Conservation (phyloP, 208 protist species). For the Porcisia deanei region DNA sequence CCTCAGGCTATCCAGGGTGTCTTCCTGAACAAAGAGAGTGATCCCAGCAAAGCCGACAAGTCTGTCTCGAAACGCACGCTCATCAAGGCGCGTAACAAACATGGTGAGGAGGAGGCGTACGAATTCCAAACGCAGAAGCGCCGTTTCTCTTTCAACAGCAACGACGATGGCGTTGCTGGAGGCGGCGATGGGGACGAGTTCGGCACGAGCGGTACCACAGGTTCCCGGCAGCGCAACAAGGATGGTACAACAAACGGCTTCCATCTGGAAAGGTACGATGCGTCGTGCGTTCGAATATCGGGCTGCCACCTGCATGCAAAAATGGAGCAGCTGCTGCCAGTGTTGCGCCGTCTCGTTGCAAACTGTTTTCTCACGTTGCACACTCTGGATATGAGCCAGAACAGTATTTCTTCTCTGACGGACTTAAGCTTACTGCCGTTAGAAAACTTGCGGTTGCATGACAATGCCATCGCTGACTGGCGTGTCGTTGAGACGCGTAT, state of each 20-base stretch:
- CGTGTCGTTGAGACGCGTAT: slow-evolving; percentile 61
- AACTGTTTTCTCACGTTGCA: slow-evolving; percentile 75
- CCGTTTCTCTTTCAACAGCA: slow-evolving; percentile 41
- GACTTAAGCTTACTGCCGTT: slow-evolving; percentile 71
- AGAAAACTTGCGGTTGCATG: slow-evolving; percentile 72
- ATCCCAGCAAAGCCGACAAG: slow-evolving; percentile 33
- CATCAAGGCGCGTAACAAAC: slow-evolving; percentile 87
- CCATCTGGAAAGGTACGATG: slow-evolving; percentile 46
- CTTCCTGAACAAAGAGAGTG: slow-evolving; percentile 74
- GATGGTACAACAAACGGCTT: not conserved
- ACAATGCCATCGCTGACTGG: slow-evolving; percentile 79
- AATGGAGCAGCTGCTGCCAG: slow-evolving; percentile 60
- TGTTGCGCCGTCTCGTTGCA: slow-evolving; percentile 68
- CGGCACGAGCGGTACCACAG: slow-evolving; percentile 4
- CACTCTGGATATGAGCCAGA: slow-evolving; percentile 82
- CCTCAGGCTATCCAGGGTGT: slow-evolving; percentile 64
- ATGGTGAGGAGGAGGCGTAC: slow-evolving; percentile 89
- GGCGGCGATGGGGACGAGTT: slow-evolving; percentile 11
- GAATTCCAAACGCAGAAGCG: slow-evolving; percentile 64
- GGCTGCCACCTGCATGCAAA: slow-evolving; percentile 54
- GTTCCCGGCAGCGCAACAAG: not conserved
- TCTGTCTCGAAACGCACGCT: slow-evolving; percentile 44
- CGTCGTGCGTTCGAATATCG: slow-evolving; percentile 67
- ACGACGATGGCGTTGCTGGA: not conserved
- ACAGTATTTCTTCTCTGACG: slow-evolving; percentile 55